Conservation (phyloP, 2,329 filamentous ascomycete genomes). For the Aureobasidium vineae region DNA sequence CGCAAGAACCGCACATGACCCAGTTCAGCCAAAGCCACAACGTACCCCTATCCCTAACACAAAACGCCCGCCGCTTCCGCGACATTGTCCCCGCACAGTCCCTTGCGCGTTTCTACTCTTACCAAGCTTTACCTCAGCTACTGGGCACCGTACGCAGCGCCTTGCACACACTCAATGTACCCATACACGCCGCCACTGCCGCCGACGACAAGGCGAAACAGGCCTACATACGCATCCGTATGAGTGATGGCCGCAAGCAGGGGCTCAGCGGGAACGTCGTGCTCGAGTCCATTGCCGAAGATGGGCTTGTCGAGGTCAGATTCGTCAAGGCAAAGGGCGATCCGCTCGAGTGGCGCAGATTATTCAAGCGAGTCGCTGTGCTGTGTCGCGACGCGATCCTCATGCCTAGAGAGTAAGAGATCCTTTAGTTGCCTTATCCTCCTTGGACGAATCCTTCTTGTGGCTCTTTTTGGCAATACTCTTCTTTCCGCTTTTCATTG, state of each 20-base stretch:
- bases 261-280: conserved; percentile 71
- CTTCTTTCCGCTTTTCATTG: not conserved
- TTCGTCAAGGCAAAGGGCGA: conserved; percentile 96
- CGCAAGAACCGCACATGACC: conserved; percentile 77
- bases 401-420: conserved; percentile 28
- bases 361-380: conserved; percentile 94
- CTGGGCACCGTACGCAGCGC: conserved; percentile 77
- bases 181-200: conserved; percentile 54
- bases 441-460: not conserved
- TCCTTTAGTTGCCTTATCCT: not conserved
- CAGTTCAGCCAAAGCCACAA: conserved; percentile 81
- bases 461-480: not conserved
- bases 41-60: conserved; percentile 80
- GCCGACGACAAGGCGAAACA: conserved; percentile 53
- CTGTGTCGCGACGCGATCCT: conserved; percentile 82
- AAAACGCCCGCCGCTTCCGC: conserved; percentile 80
- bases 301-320: conserved; percentile 69
- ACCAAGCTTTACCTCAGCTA: conserved; percentile 70
- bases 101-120: conserved; percentile 89
- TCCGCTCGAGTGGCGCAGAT: conserved; percentile 90
- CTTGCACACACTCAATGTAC: conserved; percentile 80
- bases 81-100: conserved; percentile 88
- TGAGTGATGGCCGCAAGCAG: conserved; percentile 69
- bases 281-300: conserved; percentile 63
- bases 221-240: conserved; percentile 67